Evolutionary conservation across 2,329 filamentous ascomycete genomes (phyloP).

Genomic region (Sclerotinia borealis): DNA sequence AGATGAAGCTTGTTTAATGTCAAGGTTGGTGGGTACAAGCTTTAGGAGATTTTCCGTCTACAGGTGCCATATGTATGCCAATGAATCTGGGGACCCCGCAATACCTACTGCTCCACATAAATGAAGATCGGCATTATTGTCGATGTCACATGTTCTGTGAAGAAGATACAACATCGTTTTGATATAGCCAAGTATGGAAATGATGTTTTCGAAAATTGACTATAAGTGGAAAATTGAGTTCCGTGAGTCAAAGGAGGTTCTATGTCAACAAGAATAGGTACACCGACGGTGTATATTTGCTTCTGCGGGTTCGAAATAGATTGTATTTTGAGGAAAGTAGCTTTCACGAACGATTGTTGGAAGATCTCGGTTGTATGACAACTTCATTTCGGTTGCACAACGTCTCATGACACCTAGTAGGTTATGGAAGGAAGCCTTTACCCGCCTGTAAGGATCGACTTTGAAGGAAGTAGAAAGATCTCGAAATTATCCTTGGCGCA

Average conservation of each 20-base stretch:
- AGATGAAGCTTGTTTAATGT: neutral
- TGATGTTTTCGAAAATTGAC: neutral
- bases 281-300: neutral
- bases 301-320: neutral
- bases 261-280: neutral
- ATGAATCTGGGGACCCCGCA: slow-evolving; percentile 7
- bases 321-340: neutral
- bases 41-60: slow-evolving; percentile 8
- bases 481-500: neutral
- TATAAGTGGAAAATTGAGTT: neutral
- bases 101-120: neutral
- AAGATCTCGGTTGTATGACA: neutral
- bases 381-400: neutral
- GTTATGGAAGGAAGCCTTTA: neutral
- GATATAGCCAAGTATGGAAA: neutral
- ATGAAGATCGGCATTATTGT: neutral
- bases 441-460: neutral
- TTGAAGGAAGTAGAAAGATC: neutral
- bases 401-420: neutral
- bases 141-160: neutral
- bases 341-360: neutral
- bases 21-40: neutral
- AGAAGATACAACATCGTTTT: neutral
- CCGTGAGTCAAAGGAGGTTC: neutral
- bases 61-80: neutral